Conservation (phyloP, 768 basidiomycete genomes). For the Lactifluus pinguis region DNA sequence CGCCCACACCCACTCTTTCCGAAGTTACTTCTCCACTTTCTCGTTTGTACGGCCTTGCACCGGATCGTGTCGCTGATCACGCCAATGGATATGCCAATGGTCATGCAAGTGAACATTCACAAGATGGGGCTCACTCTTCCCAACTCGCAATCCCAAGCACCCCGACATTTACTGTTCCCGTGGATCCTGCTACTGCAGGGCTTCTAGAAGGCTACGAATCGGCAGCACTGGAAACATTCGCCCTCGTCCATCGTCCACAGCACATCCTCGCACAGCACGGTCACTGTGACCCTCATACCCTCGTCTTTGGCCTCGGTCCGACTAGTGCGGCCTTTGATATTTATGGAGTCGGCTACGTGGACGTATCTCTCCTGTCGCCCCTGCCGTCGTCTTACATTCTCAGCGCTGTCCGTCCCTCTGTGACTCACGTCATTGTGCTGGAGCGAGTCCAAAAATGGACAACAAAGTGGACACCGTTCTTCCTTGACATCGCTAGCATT, state of each 20-base stretch:
- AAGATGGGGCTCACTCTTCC: conserved; percentile 21
- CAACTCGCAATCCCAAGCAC: conserved; percentile 19
- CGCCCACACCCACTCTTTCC: conserved; percentile 21
- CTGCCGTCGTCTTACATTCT: conserved; percentile 49
- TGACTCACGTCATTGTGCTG: conserved; percentile 63
- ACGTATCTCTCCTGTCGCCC: conserved; percentile 61
- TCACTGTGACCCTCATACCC: conserved; percentile 48
- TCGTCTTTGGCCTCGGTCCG: conserved; percentile 64
- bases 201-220: conserved; percentile 58
- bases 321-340: conserved; percentile 34
- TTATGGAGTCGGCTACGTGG: conserved; percentile 55
- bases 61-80: conserved; percentile 25
- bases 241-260: conserved; percentile 51
- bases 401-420: conserved; percentile 49
- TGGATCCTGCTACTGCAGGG: conserved; percentile 20
- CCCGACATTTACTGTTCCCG: conserved; percentile 13
- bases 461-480: conserved; percentile 84
- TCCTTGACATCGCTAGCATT: conserved; percentile 69
- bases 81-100: conserved; percentile 26
- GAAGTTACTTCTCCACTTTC: conserved; percentile 6
- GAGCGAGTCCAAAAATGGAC: conserved; percentile 72
- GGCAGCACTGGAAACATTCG: conserved; percentile 54
- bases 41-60: background rate
- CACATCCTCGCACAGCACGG: conserved; percentile 46
- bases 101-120: conserved; percentile 26